These are phyloP conservation scores for Pseudodiploospora longispora DNA, from an alignment of 2,329 filamentous ascomycete genomes.

Conservation along the genomic window DNA sequence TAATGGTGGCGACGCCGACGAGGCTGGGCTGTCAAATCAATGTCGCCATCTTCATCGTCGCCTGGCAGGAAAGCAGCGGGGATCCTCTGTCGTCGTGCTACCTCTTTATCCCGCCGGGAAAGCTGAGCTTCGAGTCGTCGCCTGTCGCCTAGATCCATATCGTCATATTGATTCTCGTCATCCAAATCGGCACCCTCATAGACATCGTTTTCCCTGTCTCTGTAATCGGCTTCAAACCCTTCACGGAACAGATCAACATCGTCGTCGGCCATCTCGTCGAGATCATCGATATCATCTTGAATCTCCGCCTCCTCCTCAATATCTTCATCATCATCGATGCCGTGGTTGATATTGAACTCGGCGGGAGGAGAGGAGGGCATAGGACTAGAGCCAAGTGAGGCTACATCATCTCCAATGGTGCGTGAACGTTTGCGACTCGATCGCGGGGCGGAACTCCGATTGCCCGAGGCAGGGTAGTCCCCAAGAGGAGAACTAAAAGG, in stretches of 20 bases:
- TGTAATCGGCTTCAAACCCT: conserved; percentile 65
- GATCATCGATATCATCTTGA: conserved; percentile 65
- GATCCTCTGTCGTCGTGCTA: conserved; percentile 57
- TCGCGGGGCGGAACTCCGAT: conserved; percentile 55
- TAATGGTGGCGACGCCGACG: conserved; percentile 81
- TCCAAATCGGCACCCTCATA: conserved; percentile 70
- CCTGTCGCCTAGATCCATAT: conserved; percentile 57
- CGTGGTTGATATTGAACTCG: conserved; percentile 53
- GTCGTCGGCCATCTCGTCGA: conserved; percentile 76
- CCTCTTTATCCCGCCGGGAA: conserved; percentile 64
- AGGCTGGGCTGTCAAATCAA: conserved; percentile 79
- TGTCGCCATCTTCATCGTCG: conserved; percentile 76
- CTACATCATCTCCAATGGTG: conserved; percentile 41
- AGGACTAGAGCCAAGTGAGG: conserved; percentile 48
- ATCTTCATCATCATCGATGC: conserved; percentile 63
- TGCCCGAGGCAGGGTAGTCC: conserved; percentile 73
- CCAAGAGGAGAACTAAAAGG: conserved; percentile 67
- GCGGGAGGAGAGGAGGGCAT: conserved; percentile 60
- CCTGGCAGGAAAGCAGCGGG: conserved; percentile 68
- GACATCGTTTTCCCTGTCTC: conserved; percentile 54
- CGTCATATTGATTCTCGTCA: conserved; percentile 67
- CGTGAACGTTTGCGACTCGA: conserved; percentile 49
- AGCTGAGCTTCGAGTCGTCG: conserved; percentile 65
- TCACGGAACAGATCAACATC: conserved; percentile 71
- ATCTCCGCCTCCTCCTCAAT: conserved; percentile 63